Conservation (phyloP, 805 yeast species). For the Metschnikowia orientalis region DNA sequence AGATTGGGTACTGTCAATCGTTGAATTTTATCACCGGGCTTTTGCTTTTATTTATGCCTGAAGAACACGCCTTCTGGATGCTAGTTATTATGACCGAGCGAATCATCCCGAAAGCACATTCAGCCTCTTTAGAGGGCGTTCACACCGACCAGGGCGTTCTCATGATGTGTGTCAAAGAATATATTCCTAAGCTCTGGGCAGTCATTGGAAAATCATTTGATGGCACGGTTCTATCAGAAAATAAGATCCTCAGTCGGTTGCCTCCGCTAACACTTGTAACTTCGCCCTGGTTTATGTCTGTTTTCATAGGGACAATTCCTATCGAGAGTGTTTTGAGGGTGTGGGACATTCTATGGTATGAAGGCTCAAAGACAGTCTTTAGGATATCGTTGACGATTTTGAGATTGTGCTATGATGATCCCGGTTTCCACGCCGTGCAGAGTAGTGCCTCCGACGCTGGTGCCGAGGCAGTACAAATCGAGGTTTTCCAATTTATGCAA, state of each 20-base stretch:
- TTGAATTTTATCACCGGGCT: constrained; percentile 89
- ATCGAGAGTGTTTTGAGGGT: constrained; percentile 82
- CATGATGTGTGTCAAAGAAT: constrained; percentile 80
- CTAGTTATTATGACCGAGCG: constrained; percentile 81
- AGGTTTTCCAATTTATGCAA: constrained; percentile 78
- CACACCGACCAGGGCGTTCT: constrained; percentile 92
- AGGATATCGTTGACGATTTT: constrained; percentile 77
- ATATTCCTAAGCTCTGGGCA: constrained; percentile 77
- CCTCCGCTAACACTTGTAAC: constrained; percentile 94
- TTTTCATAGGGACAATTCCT: constrained; percentile 88
- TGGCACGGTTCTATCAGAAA: constrained; percentile 37
- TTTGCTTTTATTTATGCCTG: constrained; percentile 77
- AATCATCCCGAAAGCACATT: constrained; percentile 88
- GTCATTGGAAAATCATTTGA: constrained; percentile 39
- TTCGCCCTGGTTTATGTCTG: constrained; percentile 97
- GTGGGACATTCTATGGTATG: constrained; percentile 94
- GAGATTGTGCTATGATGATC: constrained; percentile 60
- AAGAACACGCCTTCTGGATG: constrained; percentile 94
- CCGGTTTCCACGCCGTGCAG: constrained; percentile 41
- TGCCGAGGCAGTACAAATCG: constrained; percentile 39
- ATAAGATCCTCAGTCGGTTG: constrained; percentile 60
- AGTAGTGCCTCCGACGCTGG: constrained; percentile 14
- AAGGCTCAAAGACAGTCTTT: constrained; percentile 82
- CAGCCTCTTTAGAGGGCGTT: constrained; percentile 86
- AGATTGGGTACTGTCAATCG: constrained; percentile 94